These are phyloP conservation scores for Coleophoma eucalyptorum DNA, from an alignment of 2,329 filamentous ascomycete species.

Conservation along the genomic window DNA sequence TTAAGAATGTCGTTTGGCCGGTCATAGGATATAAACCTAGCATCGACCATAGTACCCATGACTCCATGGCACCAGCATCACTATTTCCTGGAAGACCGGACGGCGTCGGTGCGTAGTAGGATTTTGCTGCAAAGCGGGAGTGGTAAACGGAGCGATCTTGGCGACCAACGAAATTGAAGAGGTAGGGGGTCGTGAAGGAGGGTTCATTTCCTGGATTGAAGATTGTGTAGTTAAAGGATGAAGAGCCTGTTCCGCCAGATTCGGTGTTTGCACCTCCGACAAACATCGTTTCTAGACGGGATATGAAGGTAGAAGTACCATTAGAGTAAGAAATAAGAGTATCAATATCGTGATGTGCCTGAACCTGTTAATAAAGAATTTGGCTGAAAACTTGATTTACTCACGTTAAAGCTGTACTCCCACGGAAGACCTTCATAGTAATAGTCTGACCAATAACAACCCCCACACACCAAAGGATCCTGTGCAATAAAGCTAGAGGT, in stretches of 20 bases:
- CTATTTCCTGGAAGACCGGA: conserved; percentile 65
- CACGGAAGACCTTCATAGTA: conserved; percentile 49
- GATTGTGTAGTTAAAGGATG: conserved; percentile 47
- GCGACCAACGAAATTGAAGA: conserved; percentile 64
- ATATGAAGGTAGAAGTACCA: conserved; percentile 42
- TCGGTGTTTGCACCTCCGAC: conserved; percentile 32
- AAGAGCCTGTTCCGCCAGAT: conserved; percentile 28
- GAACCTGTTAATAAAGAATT: conserved; percentile 42
- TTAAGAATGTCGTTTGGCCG: conserved; percentile 63
- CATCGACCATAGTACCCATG: conserved; percentile 66
- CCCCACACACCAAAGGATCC: conserved; percentile 41
- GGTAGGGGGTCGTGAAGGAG: conserved; percentile 59
- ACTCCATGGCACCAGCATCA: conserved; percentile 71
- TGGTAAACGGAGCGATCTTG: conserved; percentile 58
- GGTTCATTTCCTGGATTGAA: conserved; percentile 47
- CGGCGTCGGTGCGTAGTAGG: conserved; percentile 50
- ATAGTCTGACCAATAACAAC: conserved; percentile 49
- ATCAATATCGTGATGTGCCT: conserved; percentile 42
- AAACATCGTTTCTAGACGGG: conserved; percentile 49
- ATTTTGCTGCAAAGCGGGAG: conserved; percentile 54
- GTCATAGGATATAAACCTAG: conserved; percentile 66
- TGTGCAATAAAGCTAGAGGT: conserved; percentile 40
- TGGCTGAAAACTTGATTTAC: background rate
- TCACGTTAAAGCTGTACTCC: conserved; percentile 35
- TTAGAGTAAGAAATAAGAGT: conserved; percentile 42